Conservation (phyloP, 2,329 filamentous ascomycete genomes). For the Penicillium sp. region DNA sequence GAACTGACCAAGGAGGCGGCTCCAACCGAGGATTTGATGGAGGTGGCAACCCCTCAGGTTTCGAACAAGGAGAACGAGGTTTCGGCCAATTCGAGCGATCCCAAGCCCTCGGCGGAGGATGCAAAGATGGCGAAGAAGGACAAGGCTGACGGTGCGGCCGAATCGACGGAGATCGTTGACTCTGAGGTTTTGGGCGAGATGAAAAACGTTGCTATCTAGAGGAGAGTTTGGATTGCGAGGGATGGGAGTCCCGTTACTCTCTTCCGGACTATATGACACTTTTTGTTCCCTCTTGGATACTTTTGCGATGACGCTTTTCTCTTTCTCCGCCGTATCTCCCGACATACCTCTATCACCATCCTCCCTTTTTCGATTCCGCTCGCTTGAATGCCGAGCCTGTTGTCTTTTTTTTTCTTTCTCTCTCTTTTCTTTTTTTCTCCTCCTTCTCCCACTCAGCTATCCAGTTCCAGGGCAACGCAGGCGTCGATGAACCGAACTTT, state of each 20-base stretch:
- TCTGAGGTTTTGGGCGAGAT: constrained; percentile 41
- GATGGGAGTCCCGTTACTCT: constrained; percentile 1
- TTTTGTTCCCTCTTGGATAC: no score
- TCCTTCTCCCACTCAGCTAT: constrained; percentile 4
- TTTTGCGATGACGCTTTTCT: no score
- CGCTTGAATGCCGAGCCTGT: no score
- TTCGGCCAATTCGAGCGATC: constrained; percentile 16
- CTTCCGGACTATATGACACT: not conserved
- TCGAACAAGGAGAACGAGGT: constrained; percentile 32
- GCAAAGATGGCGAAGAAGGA: constrained; percentile 31
- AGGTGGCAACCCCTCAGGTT: constrained; percentile 34
- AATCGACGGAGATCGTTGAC: constrained; percentile 28
- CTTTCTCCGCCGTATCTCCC: no score
- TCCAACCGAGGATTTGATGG: constrained; percentile 35
- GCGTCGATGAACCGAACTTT: constrained; percentile 20
- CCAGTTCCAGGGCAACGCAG: constrained; percentile 17
- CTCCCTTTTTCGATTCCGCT: no score
- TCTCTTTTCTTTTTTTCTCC: constrained; percentile 2
- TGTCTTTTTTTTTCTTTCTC: not conserved
- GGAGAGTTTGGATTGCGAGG: not conserved
- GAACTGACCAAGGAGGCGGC: constrained; percentile 24
- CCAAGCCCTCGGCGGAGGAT: constrained; percentile 18
- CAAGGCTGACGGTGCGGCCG: constrained; percentile 25
- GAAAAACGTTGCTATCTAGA: constrained; percentile 44
- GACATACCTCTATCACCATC: no score